Evolutionary conservation across 495 filamentous ascomycete genomes (phyloP), one percentile per base, ranked within the genome.

Genomic region (Jackrogersella multiformis): DNA sequence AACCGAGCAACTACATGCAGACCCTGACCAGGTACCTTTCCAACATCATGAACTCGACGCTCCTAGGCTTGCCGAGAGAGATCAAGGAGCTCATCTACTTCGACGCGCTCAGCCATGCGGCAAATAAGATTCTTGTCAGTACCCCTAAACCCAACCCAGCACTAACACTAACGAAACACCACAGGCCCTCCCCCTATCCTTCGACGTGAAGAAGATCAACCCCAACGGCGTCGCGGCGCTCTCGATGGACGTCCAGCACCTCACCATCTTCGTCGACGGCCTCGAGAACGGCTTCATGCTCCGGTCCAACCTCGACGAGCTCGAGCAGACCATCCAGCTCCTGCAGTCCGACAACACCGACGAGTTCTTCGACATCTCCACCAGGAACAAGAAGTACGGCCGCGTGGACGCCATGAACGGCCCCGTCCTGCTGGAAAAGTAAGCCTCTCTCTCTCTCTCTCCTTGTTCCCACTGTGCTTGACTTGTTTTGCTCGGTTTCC

Each of bases 31-130:
- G 87, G 7, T 99, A 97, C 73, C 83, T 99, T n/a, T 90, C 90
- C 1, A 96, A 96, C 71, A 98, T 96, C 70, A 97, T 98, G 94
- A 91, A 87, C 73, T 95, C 93, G 2, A 95, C 94, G 0, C 83
- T 99, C 5, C 85, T 98, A 3, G 94, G 93, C 10, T 82, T 99
- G 24, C 95, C 95, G 0, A 89, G 90, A 2, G 92, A 96, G 68
- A 98, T 99, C 77, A 97, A 97, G 77, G 92, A 96, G 73, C 85
- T 97, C 30, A 97, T 99, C 62, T 98, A 98, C 77, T 97, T 97
- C 68, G 94, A 97, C 74, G 96, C 96, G 2, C 84, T 99, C 57
- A 91, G 88, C 58, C 94, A 98, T 76, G 92, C 96, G 4, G 89
- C 92, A 6, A 89, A 89, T 58, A 91, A 89, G 79, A 95, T 99